Base-by-base conservation (phyloP, 2,329 filamentous ascomycete species). In the Lomentospora prolificans region DNA sequence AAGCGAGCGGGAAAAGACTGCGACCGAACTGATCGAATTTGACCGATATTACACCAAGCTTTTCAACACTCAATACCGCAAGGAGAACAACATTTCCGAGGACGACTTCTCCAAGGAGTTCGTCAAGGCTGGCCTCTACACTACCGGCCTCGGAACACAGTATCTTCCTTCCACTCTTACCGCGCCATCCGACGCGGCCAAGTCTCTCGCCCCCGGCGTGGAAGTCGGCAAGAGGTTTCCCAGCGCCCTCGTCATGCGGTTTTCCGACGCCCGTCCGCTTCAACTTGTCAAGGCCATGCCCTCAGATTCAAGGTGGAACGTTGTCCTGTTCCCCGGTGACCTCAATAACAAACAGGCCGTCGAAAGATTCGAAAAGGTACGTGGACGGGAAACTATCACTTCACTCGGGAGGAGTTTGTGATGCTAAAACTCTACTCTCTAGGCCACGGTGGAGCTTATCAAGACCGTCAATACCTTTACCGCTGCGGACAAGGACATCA, bases 21-120 rank as follows among this genome's bases (percentile, higher is more conserved):
- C 85, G 0, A 73, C 81, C 0, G 78, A 84, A 55, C 69, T 86
- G 1, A 87, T 89, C 58, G 70, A 75, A 4, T 82, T 84, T 59
- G 81, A 84, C 63, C 75, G 77, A 57, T 70, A 68, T 31, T 78
- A 80, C 61, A 75, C 73, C 9, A 67, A 74, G 7, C 68, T 81
- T 2, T 84, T 84, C 61, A 77, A 72, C 1, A 70, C 73, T 0
- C 70, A 73, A 28, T 66, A 67, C 30, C 61, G 65, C 2, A 58
- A 60, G 22, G 64, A 67, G 1, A 65, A 74, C 9, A 66, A 72
- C 12, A 70, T 71, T 2, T 71, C 75, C 6, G 66, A 71, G 0
- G 72, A 76, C 2, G 69, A 78, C 33, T 82, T 85, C 60, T 72
- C 73, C 5, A 71, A 80, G 48, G 73, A 76, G n/a, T 84, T 85